These are phyloP conservation scores for Gymnopilus junonius DNA, from an alignment of 768 basidiomycete species.

Conservation along the genomic window DNA sequence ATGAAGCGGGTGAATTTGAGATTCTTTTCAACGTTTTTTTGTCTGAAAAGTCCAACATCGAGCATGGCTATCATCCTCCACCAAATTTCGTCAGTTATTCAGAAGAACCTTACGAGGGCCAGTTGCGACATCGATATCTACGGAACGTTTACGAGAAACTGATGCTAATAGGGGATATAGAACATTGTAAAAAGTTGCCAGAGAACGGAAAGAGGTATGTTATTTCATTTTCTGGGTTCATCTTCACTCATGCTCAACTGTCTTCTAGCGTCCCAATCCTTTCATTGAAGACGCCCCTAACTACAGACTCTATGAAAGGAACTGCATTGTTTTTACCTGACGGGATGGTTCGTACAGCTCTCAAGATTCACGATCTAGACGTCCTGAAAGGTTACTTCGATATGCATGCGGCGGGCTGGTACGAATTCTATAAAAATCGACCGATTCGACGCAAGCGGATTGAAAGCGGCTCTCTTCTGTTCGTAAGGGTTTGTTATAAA, in stretches of 20 bases:
- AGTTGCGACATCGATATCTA: background rate
- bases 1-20: background rate
- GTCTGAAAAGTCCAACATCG: background rate
- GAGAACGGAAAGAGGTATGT: background rate
- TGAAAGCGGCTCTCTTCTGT: constrained; percentile 2
- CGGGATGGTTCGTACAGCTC: background rate
- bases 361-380: background rate
- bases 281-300: background rate
- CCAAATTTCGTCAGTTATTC: background rate
- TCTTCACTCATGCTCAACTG: background rate
- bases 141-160: background rate
- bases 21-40: constrained; percentile 11
- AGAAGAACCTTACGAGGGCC: background rate
- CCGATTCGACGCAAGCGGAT: background rate
- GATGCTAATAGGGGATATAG: background rate
- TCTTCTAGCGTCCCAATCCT: background rate
- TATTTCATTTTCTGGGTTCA: background rate
- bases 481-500: constrained; percentile 1
- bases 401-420: constrained; percentile 1
- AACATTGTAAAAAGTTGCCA: background rate
- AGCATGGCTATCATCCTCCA: background rate
- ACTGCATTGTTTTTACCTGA: background rate
- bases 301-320: background rate
- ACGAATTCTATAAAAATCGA: background rate
- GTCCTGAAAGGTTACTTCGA: constrained; percentile 4